These are phyloP conservation scores for Ophiostoma angusticollis DNA, from an alignment of 2,329 filamentous ascomycete genomes.

Conservation along the genomic window DNA sequence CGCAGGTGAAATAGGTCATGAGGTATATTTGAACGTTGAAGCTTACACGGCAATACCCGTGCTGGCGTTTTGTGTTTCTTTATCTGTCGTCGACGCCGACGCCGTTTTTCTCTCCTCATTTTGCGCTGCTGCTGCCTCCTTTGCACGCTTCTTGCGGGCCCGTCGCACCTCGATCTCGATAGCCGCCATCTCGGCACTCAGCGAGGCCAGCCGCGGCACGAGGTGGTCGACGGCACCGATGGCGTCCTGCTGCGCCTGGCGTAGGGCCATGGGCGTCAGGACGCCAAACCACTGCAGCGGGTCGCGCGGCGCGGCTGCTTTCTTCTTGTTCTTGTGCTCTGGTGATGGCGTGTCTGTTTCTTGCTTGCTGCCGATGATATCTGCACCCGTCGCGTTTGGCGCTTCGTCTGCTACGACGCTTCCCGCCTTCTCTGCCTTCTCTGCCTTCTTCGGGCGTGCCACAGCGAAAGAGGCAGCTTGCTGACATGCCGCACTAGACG, in stretches of 20 bases:
- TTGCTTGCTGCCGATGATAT: no score
- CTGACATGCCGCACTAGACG: not conserved
- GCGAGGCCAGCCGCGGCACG: conserved; percentile 42
- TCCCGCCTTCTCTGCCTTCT: not conserved
- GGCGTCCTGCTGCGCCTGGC: conserved; percentile 47
- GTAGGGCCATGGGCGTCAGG: conserved; percentile 38
- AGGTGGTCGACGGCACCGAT: conserved; percentile 41
- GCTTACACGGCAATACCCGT: conserved; percentile 1
- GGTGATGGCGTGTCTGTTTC: not conserved
- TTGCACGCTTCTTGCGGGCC: conserved; percentile 41
- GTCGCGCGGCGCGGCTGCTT: conserved; percentile 23
- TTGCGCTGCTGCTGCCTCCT: conserved; percentile 21
- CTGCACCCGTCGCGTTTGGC: no score
- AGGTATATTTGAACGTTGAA: no score
- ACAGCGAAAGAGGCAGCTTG: conserved; percentile 8
- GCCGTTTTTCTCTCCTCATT: conserved; percentile 1
- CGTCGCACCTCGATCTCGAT: conserved; percentile 58
- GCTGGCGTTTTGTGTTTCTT: not conserved
- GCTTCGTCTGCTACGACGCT: not conserved
- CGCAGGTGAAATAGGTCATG: conserved; percentile 22
- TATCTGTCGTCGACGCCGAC: not conserved
- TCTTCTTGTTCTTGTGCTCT: conserved; percentile 8
- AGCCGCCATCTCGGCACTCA: conserved; percentile 48
- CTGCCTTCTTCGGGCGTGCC: not conserved
- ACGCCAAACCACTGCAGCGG: conserved; percentile 48